A percentile compares a stretch with the other conserved stretches of the same genome.
These are phyloP conservation scores for Chenopodium formosanum DNA, from an alignment of 148 eudicot species.

Conservation along the genomic window DNA sequence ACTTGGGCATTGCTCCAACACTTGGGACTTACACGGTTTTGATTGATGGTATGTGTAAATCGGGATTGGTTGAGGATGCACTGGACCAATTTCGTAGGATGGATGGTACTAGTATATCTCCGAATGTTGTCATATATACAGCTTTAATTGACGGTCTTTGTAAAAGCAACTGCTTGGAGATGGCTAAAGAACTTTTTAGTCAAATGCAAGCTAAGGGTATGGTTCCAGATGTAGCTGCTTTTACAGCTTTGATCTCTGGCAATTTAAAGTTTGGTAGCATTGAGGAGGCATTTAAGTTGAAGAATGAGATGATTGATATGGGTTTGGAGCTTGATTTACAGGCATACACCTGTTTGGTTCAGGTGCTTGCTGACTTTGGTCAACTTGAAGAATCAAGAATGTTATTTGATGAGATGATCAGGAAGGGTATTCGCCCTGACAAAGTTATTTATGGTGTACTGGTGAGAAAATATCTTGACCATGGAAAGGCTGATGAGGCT, in stretches of 20 bases:
- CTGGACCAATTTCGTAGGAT: conserved; percentile 46
- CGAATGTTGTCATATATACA: conserved; percentile 74
- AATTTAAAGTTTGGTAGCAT: conserved; percentile 68
- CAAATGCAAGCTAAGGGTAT: conserved; percentile 73
- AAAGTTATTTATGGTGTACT: conserved; percentile 66
- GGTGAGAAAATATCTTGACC: conserved; percentile 56
- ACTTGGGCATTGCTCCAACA: conserved; percentile 50
- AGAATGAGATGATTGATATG: conserved; percentile 45
- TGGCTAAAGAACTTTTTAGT: conserved; percentile 59
- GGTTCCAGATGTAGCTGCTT: conserved; percentile 70
- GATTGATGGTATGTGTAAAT: conserved; percentile 81
- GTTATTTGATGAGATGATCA: conserved; percentile 70
- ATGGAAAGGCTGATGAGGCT: conserved; percentile 64
- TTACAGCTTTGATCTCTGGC: conserved; percentile 78
- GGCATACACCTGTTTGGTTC: conserved; percentile 73
- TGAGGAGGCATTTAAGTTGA: conserved; percentile 64
- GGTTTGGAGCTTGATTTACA: conserved; percentile 76
- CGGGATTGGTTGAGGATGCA: conserved; percentile 71
- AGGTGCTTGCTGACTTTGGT: conserved; percentile 56
- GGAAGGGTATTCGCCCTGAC: conserved; percentile 71
- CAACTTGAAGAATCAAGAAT: conserved; percentile 61
- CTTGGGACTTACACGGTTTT: conserved; percentile 62
- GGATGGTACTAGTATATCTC: conserved; percentile 51
- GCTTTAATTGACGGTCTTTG: conserved; percentile 80
- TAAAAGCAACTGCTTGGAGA: conserved; percentile 50